These are phyloP conservation scores for Oryza rufipogon DNA, from an alignment of 176 grass and related monocot species.

Conservation along the genomic window DNA sequence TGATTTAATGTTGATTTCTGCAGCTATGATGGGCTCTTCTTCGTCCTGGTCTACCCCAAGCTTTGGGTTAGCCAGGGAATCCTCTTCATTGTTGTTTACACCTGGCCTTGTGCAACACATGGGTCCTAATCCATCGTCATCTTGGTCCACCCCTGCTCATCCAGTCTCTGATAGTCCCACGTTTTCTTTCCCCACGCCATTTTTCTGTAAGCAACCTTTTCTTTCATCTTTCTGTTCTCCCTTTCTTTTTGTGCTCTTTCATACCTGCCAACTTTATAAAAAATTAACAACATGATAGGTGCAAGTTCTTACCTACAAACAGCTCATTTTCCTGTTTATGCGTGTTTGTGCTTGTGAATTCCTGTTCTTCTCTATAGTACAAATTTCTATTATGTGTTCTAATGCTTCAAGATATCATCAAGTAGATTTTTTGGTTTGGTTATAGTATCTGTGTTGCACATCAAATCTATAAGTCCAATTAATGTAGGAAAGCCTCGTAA, in stretches of 20 bases:
- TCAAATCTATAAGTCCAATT: neutral
- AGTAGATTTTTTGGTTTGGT: neutral
- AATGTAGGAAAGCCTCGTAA: neutral
- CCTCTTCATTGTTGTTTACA: neutral
- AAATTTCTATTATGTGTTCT: neutral
- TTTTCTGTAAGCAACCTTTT: constrained; percentile 9
- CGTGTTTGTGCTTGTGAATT: neutral
- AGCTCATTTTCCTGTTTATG: neutral
- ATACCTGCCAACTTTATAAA: neutral
- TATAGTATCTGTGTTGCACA: neutral
- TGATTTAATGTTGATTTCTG: constrained; percentile 5
- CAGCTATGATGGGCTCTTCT: constrained; percentile 16
- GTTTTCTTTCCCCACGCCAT: neutral
- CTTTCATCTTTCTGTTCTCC: neutral
- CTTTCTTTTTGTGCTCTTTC: neutral
- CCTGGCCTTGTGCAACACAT: neutral
- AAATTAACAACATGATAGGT: neutral
- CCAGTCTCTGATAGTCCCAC: neutral
- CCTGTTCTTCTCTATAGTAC: neutral
- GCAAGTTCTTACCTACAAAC: neutral
- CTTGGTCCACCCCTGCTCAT: neutral
- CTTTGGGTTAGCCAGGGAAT: neutral
- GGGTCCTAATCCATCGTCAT: neutral
- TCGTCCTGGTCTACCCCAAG: constrained; percentile 11
- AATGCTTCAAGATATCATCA: neutral